Base-by-base conservation (phyloP, 225 moss, liverwort and hornwort species). In the Sphagnum tenellum region DNA sequence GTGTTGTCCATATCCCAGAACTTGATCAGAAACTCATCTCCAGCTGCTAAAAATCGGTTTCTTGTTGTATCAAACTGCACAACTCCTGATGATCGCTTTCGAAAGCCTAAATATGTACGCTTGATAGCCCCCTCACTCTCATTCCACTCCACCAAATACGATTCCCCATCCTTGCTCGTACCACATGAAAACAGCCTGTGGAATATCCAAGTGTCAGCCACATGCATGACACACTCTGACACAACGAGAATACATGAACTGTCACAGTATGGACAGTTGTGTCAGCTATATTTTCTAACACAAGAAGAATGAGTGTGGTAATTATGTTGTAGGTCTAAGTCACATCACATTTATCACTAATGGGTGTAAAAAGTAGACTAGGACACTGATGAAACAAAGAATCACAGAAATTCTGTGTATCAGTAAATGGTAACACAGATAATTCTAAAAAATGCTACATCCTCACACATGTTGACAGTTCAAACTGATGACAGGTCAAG, bases 121-220 rank as follows among this genome's bases (percentile, higher is more conserved):
- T 96, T 96, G 63, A 96, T 96, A 55, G 96, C 96, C 64, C 96
- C 96, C 74, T 96, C 96, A 65, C 96, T 96, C 75, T 96, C 96
- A 72, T 96, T 96, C 96, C 96, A 96, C 71, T 96, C 96, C 50
- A 96, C 96, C 61, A 96, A 71, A 62, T 87, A 90, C 3, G 96
- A 96, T 65, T 96, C 96, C 51, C 96, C 96, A 14, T 96, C 96
- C 71, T 96, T 96, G 65, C 96, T 96, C 62, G 96, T 96, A 68
- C 96, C 96, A 70, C 96, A 96, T 5, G 96, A 96, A 69, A 96
- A 96, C 75, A 96, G 81, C 69, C 96, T 96, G 79, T 8, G 53
- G 59, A 52, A 50, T 63, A 74, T 7, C 3, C 49, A 66, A 66
- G 29, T 29, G 29, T 29, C 29, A 29, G 29, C 29, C 29, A 29